Conservation (phyloP, 371 early-diverging fungal genomes). For the Capillidium heterosporum region DNA sequence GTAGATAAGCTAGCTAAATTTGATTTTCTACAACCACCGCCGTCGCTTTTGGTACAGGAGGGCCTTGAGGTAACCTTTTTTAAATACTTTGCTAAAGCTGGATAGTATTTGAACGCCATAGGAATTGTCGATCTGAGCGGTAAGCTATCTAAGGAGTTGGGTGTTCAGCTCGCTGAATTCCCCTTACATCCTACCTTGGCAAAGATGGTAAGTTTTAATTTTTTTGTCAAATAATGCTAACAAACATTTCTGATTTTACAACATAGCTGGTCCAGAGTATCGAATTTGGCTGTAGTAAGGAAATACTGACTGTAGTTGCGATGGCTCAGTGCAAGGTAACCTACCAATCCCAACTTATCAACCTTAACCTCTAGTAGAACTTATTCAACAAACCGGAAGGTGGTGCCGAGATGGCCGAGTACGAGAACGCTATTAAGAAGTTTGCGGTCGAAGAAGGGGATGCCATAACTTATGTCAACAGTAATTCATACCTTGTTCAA, state of each 20-base stretch:
- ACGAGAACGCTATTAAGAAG: constrained; percentile 36
- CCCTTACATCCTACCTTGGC: constrained; percentile 63
- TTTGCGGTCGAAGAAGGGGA: constrained; percentile 75
- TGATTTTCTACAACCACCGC: constrained; percentile 43
- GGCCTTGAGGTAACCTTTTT: constrained; percentile 2
- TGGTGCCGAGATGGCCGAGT: constrained; percentile 15
- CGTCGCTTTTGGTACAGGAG: constrained; percentile 1
- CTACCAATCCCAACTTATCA: not conserved
- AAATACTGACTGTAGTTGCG: constrained; percentile 64
- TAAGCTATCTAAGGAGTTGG: constrained; percentile 55
- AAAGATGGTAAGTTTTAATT: constrained; percentile 23
- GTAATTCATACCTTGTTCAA: constrained; percentile 7
- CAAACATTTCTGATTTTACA: no score
- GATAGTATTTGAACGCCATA: constrained; percentile 36
- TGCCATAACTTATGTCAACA: constrained; percentile 54
- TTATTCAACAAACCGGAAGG: not conserved
- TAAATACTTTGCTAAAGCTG: constrained; percentile 7
- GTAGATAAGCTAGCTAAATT: constrained; percentile 61
- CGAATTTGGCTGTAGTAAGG: constrained; percentile 49
- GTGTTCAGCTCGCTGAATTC: constrained; percentile 57
- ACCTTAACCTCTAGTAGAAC: not conserved
- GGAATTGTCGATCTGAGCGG: constrained; percentile 61
- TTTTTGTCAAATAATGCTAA: no score
- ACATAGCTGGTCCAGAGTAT: constrained; percentile 34
- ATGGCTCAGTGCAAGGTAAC: constrained; percentile 56